phyloP scores from a whole-genome alignment of 768 basidiomycete species.

The Filobasidium wieringae region DNA sequence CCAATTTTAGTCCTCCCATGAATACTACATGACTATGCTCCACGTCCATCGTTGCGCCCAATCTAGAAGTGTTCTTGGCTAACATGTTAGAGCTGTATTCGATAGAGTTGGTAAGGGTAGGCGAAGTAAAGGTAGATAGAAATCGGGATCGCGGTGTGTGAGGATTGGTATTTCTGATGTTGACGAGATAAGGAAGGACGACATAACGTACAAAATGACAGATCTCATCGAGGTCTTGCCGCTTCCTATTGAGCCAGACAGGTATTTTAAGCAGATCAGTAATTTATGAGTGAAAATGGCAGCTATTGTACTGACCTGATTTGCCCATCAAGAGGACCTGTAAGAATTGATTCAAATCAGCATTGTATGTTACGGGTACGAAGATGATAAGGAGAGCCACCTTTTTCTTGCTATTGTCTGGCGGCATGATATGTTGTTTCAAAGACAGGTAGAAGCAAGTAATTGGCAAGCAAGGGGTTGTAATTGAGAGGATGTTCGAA shows the following conservation, averaged over 20 bases:
- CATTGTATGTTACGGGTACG: neutral
- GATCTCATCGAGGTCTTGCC: conserved; percentile 90
- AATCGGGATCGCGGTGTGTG: conserved; percentile 6
- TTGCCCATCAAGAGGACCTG: conserved; percentile 98
- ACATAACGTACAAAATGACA: conserved; percentile 90
- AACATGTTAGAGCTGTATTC: conserved; percentile 76
- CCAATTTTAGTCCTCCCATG: conserved; percentile 82
- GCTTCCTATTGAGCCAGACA: conserved; percentile 35
- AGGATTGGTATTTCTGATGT: too few relatives aligned
- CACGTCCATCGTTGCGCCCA: conserved; percentile 95
- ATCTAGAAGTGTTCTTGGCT: conserved; percentile 74
- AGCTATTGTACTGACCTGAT: conserved; percentile 52
- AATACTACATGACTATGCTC: conserved; percentile 97
- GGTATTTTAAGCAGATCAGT: neutral
- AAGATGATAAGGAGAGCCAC: neutral
- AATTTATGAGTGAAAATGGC: neutral
- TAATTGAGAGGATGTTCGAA: neutral
- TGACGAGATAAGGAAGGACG: too few relatives aligned
- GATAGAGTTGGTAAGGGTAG: conserved; percentile 8
- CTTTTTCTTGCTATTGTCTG: conserved; percentile 1
- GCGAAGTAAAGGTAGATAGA: too few relatives aligned
- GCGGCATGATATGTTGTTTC: neutral
- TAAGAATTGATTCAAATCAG: neutral
- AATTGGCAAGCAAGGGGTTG: too few relatives aligned
- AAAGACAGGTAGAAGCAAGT: too few relatives aligned